phyloP scores from a whole-genome alignment of 176 grass and related monocot species.

The Stipa capillata region DNA sequence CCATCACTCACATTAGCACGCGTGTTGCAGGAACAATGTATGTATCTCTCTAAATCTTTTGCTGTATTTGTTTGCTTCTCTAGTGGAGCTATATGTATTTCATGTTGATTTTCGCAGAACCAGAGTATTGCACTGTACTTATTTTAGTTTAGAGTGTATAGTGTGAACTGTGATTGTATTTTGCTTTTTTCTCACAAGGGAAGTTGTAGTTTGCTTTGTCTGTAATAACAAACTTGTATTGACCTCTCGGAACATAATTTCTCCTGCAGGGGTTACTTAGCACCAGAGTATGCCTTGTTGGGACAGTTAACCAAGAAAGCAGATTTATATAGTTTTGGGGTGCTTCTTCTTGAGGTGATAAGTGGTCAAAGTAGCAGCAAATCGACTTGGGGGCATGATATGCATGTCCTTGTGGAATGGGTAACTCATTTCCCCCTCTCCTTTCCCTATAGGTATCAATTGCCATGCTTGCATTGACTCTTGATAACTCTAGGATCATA shows the following conservation, averaged over 20 bases:
- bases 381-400: constrained; percentile 31
- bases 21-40: constrained; percentile 64
- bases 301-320: constrained; percentile 73
- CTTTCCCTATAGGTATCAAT: background rate
- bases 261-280: constrained; percentile 54
- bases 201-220: no score
- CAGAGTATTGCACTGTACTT: background rate
- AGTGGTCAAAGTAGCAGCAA: constrained; percentile 45
- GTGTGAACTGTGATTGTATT: background rate
- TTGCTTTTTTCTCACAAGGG: no score
- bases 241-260: constrained; percentile 8
- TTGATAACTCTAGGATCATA: background rate
- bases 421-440: constrained; percentile 19
- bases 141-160: no score
- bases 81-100: background rate
- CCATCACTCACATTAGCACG: constrained; percentile 62
- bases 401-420: constrained; percentile 54
- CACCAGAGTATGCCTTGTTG: constrained; percentile 59
- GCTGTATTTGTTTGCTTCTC: constrained; percentile 1
- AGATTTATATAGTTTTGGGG: constrained; percentile 71
- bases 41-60: constrained; percentile 19
- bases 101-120: background rate
- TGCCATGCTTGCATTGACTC: background rate
- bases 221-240: background rate
- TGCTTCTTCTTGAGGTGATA: constrained; percentile 54